phyloP scores from a whole-genome alignment of 805 yeast species.

The Yamadazyma takamatsuzukensis region DNA sequence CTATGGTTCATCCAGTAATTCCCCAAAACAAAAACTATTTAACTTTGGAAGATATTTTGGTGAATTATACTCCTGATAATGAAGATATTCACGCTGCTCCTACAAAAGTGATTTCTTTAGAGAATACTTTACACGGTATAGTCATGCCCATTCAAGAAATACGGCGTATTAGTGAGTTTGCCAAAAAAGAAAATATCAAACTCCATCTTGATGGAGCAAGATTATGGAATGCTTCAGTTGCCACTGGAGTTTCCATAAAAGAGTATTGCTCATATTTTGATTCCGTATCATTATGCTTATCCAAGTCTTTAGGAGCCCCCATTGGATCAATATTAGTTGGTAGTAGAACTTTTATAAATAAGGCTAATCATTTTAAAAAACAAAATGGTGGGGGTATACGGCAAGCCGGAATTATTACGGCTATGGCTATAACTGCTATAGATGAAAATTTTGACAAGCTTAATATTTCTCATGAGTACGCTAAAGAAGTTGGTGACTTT shows the following conservation, averaged over 20 bases:
- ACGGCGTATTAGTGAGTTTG: conserved; percentile 30
- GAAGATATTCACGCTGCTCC: conserved; percentile 45
- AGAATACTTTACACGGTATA: conserved; percentile 43
- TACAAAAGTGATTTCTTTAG: conserved; percentile 41
- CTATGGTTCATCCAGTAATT: conserved; percentile 35
- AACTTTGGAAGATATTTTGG: conserved; percentile 34
- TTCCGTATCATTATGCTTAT: conserved; percentile 40
- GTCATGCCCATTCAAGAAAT: conserved; percentile 39
- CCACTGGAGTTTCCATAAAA: conserved; percentile 35
- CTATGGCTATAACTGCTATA: conserved; percentile 40
- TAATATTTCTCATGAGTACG: conserved; percentile 27
- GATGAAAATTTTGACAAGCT: conserved; percentile 36
- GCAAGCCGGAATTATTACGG: conserved; percentile 38
- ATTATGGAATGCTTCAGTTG: conserved; percentile 41
- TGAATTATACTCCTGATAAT: conserved; percentile 37
- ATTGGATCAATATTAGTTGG: conserved; percentile 41
- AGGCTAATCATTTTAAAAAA: conserved; percentile 44
- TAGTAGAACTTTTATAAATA: conserved; percentile 24
- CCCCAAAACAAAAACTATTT: conserved; percentile 34
- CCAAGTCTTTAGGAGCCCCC: conserved; percentile 43
- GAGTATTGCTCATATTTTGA: conserved; percentile 40
- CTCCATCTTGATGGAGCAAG: conserved; percentile 44
- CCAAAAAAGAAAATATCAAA: conserved; percentile 28
- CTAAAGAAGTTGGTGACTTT: conserved; percentile 30
- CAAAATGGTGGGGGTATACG: conserved; percentile 45